These are phyloP conservation scores for Fomitopsis palustris DNA, from an alignment of 1,284 basidiomycete genomes.

Conservation along the genomic window DNA sequence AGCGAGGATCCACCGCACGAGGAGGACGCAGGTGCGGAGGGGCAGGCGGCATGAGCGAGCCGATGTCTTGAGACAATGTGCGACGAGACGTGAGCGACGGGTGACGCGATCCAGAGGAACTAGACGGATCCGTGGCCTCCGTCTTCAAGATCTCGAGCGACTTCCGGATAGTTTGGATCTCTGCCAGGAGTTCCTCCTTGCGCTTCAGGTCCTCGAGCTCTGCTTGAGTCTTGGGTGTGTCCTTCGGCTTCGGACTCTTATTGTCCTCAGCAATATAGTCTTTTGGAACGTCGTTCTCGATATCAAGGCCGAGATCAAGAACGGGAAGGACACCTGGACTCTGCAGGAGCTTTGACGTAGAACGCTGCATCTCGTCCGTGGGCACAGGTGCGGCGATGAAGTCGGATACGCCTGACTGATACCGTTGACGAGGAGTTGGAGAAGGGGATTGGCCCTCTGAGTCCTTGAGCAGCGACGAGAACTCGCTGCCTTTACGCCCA, in stretches of 20 bases:
- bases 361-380: slow-evolving; percentile 54
- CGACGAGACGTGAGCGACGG: slow-evolving; percentile 65
- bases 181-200: slow-evolving; percentile 66
- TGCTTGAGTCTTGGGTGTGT: slow-evolving; percentile 35
- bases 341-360: slow-evolving; percentile 42
- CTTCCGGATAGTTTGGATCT: slow-evolving; percentile 74
- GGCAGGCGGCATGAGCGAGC: slow-evolving; percentile 42
- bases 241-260: slow-evolving; percentile 24
- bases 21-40: slow-evolving; percentile 63
- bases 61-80: slow-evolving; percentile 62
- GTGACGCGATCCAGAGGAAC: slow-evolving; percentile 55
- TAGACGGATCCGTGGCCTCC: slow-evolving; percentile 58
- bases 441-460: slow-evolving; percentile 39
- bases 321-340: slow-evolving; percentile 59
- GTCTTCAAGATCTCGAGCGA: slow-evolving; percentile 72
- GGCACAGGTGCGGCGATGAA: slow-evolving; percentile 59
- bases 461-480: slow-evolving; percentile 37
- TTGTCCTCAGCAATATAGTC: slow-evolving; percentile 46
- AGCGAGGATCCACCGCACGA: slow-evolving; percentile 60
- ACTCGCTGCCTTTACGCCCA: slow-evolving; percentile 60
- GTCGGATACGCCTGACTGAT: slow-evolving; percentile 66
- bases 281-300: slow-evolving; percentile 68
- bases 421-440: slow-evolving; percentile 50
- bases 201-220: slow-evolving; percentile 59
- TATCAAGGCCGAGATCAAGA: slow-evolving; percentile 69